Base-by-base conservation (phyloP, 768 basidiomycete species). In the Pulveroboletus ravenelii region DNA sequence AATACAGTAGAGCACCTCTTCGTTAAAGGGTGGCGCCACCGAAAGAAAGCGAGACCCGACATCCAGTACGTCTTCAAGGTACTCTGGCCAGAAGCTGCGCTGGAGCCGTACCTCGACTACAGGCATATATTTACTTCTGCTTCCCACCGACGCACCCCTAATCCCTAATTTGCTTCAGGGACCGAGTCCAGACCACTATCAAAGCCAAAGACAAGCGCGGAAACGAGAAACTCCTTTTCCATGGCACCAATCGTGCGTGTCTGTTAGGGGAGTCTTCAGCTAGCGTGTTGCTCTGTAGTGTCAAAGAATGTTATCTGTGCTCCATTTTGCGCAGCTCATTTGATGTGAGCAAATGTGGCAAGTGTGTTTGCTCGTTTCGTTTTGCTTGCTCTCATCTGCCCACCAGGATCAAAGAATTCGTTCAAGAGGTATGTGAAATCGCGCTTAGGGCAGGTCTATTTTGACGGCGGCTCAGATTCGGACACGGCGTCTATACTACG, bases 401-500 rank as follows among this genome's bases (percentile, higher is more conserved):
- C 42, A 41, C 48, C 40, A 81, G 79, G 81, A 8, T 68, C 71
- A 34, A 79, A 80, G 57, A 73, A 84, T 59, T 76, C 77, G 32
- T 83, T 82, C 56, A 75, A 76, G 46, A 68, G 78, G 74, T 75
- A 50, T 32, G 56, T 52, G 41, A 17, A 34, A 34, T 23, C 14
- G 35, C 35, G 18, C n/a, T 14, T 18, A 6, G 30, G 47, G 31
- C 14, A 17, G 50, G 23, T 13, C 5, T 18, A 13, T 45, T 23
- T 36, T 54, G 41, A 47, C 32, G n/a, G 17, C 7, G 20, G 9
- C 31, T 38, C 56, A 81, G 84, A 53, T 86, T 87, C 62, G 84
- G 84, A n/a, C 73, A 71, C 6, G 85, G 84, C 3, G 84, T 87
- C 38, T 87, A 86, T 60, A 81, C 80, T 1, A 82, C 81, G 13